Evolutionary conservation across 768 basidiomycete genomes (phyloP), one percentile per base, ranked within the genome.

Genomic region (Tylopilus felleus): DNA sequence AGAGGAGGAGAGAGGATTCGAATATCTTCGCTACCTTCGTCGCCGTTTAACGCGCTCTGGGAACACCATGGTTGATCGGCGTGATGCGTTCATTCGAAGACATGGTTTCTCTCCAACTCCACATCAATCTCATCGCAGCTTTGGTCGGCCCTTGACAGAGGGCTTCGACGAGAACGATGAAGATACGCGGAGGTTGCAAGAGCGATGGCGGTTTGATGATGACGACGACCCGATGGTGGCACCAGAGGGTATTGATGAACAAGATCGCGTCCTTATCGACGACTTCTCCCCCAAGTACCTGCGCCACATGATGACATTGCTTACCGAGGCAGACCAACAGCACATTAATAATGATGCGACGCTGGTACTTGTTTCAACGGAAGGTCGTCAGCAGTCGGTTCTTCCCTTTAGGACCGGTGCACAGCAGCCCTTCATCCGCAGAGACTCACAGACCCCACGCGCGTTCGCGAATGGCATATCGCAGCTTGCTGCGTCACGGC

Each of bases 1-100:
- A 6, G 46, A 44, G 16, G 64, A 63, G 33, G 59, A 64, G 8
- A 71, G 47, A 55, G 69, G 19, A 47, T 44, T 33, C 25, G 66
- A 55, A 61, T 69, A 38, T 43, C 45, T 65, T 9, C 66, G 63
- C 14, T 65, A 62, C 39, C 65, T 93, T 52, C 88, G 95, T 56
- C 63, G 87, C 45, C 87, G 96, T 9, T 70, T 80, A 52, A 93
- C 93, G 1, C 89, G 96, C 51, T 90, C 89, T 31, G 95, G 95
- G 4, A 81, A 90, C 27, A 66, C 85, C 14, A 74, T 84, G 57
- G 61, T 96, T 17, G 93, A 97, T 71, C 81, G 96, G 46, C 81
- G 86, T 14, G 69, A 74, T 53, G 60, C 71, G 14, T 61, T 65
- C 51, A 59, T 60, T 35, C 61, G 62, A 47, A 57, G 55, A 31